A percentile compares a stretch with the other conserved stretches of the same genome.
Conservation (phyloP, 2,329 filamentous ascomycete genomes). For the Leptographium flavum region DNA sequence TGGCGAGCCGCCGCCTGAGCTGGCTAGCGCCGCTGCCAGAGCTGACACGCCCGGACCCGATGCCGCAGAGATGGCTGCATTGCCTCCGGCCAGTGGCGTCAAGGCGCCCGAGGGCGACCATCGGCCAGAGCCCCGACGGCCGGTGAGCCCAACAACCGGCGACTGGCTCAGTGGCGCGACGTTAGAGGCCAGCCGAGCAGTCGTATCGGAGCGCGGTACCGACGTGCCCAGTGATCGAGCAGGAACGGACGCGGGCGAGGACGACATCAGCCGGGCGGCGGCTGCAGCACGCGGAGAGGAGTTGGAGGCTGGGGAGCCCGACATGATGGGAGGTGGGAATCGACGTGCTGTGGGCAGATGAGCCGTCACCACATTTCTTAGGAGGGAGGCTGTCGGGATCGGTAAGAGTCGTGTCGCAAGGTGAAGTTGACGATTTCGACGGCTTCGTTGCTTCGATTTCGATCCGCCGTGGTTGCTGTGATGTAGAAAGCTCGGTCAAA, state of each 20-base stretch:
- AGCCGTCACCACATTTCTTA: too few relatives aligned
- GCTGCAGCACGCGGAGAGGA: conserved; percentile 3
- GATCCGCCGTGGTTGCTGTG: too few relatives aligned
- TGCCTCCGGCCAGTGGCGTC: conserved; percentile 52
- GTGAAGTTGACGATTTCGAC: too few relatives aligned
- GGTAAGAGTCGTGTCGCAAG: too few relatives aligned
- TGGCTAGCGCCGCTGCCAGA: conserved; percentile 73
- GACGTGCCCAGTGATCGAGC: conserved; percentile 35
- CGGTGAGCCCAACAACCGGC: conserved; percentile 5
- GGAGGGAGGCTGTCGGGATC: too few relatives aligned
- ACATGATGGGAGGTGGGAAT: conserved; percentile 3
- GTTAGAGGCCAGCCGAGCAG: conserved; percentile 46
- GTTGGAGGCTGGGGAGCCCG: conserved; percentile 10
- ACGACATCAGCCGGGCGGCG: conserved; percentile 19
- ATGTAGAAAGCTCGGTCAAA: too few relatives aligned
- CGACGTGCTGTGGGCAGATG: neutral
- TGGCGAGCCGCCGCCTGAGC: conserved; percentile 55
- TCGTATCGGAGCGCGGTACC: conserved; percentile 42
- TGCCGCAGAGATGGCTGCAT: conserved; percentile 46
- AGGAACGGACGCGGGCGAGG: conserved; percentile 32
- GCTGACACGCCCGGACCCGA: conserved; percentile 76
- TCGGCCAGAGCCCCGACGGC: conserved; percentile 11
- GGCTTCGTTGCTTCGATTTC: too few relatives aligned
- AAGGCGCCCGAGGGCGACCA: conserved; percentile 32
- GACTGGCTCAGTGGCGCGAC: conserved; percentile 24